These are phyloP conservation scores for Cyclotella choctawhatcheeana DNA, from an alignment of 108 stramenopile species.

Conservation along the genomic window DNA sequence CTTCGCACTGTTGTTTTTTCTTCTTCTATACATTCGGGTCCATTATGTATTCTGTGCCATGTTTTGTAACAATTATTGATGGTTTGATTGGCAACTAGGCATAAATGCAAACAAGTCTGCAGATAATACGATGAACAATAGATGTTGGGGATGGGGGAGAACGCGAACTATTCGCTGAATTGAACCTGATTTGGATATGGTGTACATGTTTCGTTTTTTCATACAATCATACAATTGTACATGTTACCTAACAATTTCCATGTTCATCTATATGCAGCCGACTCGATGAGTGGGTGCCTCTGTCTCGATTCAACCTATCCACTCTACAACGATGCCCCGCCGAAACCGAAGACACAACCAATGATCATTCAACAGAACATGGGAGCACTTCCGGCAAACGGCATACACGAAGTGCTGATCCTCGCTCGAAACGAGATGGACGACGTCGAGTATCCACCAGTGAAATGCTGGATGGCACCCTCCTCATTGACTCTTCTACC, in stretches of 20 bases:
- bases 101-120: too few relatives aligned
- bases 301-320: conserved; percentile 65
- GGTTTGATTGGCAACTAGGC: too few relatives aligned
- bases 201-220: not conserved
- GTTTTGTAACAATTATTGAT: too few relatives aligned
- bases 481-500: not conserved
- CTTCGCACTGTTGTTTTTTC: too few relatives aligned
- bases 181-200: not conserved
- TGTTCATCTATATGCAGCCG: too few relatives aligned
- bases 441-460: conserved; percentile 1
- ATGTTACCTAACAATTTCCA: not conserved
- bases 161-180: too few relatives aligned
- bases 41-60: too few relatives aligned
- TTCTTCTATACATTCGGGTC: too few relatives aligned
- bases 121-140: too few relatives aligned
- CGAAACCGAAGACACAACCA: not conserved
- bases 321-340: conserved; percentile 51
- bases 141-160: too few relatives aligned
- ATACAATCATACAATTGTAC: not conserved
- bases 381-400: conserved; percentile 19
- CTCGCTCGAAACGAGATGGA: conserved; percentile 19
- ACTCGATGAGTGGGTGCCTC: conserved; percentile 86
- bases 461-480: conserved; percentile 10
- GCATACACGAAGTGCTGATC: conserved; percentile 12
- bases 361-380: not conserved